These are phyloP conservation scores for Dryadomyces quercivorus DNA, from an alignment of 2,329 filamentous ascomycete species.

Conservation along the genomic window DNA sequence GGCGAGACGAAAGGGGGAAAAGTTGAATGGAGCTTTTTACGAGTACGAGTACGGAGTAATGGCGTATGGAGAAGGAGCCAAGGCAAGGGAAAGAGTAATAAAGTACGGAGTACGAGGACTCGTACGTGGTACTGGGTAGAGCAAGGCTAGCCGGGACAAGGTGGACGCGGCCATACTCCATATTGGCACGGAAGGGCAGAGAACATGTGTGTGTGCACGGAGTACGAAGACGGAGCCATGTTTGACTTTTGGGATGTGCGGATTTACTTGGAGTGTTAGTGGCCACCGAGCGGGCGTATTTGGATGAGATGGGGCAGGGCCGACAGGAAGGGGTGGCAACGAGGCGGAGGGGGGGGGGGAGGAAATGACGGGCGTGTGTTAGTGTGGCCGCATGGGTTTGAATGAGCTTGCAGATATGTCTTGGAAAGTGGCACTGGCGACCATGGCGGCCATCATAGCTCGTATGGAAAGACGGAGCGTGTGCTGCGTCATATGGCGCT, in stretches of 20 bases:
- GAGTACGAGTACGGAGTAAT: neutral
- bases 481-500: conserved; percentile 9
- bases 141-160: conserved; percentile 8
- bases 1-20: conserved; percentile 1
- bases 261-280: neutral
- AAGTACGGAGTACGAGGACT: neutral
- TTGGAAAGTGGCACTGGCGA: neutral
- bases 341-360: neutral
- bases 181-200: conserved; percentile 18
- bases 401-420: conserved; percentile 2
- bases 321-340: neutral
- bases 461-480: neutral
- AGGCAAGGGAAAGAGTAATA: neutral
- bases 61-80: neutral
- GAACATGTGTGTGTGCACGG: conserved; percentile 2
- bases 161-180: conserved; percentile 10
- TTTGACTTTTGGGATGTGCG: conserved; percentile 15
- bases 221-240: conserved; percentile 15
- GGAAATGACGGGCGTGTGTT: conserved; percentile 6
- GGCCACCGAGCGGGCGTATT: neutral
- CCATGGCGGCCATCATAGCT: neutral
- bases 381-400: conserved; percentile 6
- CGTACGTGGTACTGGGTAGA: neutral
- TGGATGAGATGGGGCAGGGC: conserved; percentile 1
- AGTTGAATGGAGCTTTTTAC: neutral